A percentile compares a stretch with the other conserved stretches of the same genome.
Evolutionary conservation across 495 filamentous ascomycete genomes (phyloP).

Genomic region (Daldinia concentrica): DNA sequence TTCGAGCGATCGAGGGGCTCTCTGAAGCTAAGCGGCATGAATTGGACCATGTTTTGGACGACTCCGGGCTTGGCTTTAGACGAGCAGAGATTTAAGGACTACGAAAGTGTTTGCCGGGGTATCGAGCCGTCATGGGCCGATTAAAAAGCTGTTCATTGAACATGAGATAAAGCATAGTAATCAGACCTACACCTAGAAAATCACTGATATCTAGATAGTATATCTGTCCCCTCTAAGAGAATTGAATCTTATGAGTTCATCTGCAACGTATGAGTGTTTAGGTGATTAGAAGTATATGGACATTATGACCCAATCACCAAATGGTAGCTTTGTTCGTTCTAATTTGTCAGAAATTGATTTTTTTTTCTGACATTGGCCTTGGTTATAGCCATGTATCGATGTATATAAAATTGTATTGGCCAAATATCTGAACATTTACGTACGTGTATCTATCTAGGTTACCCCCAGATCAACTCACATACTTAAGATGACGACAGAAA

Average conservation of each 20-base stretch:
- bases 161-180: background rate
- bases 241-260: background rate
- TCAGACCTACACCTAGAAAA: no score
- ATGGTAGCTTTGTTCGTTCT: background rate
- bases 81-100: constrained; percentile 72
- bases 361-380: background rate
- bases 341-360: background rate
- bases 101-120: constrained; percentile 80
- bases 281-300: background rate
- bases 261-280: background rate
- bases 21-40: constrained; percentile 77
- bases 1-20: constrained; percentile 88
- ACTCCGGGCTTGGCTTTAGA: constrained; percentile 66
- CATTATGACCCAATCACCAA: background rate
- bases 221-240: background rate
- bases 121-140: constrained; percentile 89
- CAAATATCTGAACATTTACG: background rate
- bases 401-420: background rate
- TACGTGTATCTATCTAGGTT: background rate
- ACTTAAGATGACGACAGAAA: background rate
- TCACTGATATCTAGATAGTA: no score
- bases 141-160: constrained; percentile 68
- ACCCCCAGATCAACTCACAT: background rate
- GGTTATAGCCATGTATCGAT: background rate
- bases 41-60: constrained; percentile 99